These are phyloP conservation scores for Hemileccinum impolitum DNA, from an alignment of 768 basidiomycete genomes.

Conservation along the genomic window DNA sequence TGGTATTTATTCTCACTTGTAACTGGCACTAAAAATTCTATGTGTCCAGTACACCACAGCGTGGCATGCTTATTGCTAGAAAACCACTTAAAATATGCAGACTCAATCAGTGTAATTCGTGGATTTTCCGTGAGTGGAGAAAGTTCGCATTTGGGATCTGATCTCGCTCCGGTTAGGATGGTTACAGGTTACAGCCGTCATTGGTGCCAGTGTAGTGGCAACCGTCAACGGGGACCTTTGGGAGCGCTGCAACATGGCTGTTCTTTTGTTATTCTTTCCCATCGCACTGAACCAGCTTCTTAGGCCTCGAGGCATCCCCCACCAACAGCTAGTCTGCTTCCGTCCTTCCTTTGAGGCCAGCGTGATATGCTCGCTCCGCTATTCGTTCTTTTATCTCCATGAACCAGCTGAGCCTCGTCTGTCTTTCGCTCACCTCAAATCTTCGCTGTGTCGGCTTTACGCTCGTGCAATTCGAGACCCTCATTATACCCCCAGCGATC, in stretches of 20 bases:
- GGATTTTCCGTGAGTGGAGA: background rate
- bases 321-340: constrained; percentile 47
- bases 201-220: constrained; percentile 11
- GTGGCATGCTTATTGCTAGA: background rate
- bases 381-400: constrained; percentile 13
- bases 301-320: constrained; percentile 4
- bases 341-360: constrained; percentile 23
- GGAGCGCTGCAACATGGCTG: constrained; percentile 1
- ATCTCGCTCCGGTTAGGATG: constrained; percentile 4
- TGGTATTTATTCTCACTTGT: background rate
- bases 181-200: constrained; percentile 14
- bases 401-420: constrained; percentile 50
- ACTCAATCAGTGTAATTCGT: background rate
- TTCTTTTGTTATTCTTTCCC: constrained; percentile 21
- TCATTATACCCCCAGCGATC: constrained; percentile 62
- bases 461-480: constrained; percentile 40
- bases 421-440: constrained; percentile 66
- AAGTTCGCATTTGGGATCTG: background rate
- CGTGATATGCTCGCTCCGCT: constrained; percentile 36
- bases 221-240: constrained; percentile 13
- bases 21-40: background rate
- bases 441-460: constrained; percentile 65
- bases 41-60: background rate
- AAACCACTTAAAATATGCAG: background rate
- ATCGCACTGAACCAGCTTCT: constrained; percentile 20